Evolutionary conservation across 805 yeast genomes (phyloP), one percentile per base, ranked within the genome.

Genomic region (Ogataea trehalophila): DNA sequence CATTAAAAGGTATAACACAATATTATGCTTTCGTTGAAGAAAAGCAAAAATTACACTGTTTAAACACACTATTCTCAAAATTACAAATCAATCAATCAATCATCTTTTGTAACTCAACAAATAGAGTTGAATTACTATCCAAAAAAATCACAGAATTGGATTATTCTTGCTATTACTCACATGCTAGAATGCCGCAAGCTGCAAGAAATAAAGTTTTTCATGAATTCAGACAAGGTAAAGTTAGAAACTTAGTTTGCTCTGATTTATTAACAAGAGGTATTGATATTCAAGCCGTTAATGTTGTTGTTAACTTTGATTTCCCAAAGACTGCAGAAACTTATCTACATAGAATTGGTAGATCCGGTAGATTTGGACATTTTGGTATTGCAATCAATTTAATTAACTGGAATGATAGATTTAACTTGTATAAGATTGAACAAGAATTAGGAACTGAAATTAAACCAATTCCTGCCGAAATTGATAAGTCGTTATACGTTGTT

Each of bases 11-110:
- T 75, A 89, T 94, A 60, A 88, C 97, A 2, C 98, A 94, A 71
- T 94, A 85, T 70, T 94, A 94, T 65, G 98, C 98, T n/a, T 94
- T 90, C 65, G 97, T 94, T 39, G 99, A 94, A 67, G 98, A 92
- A 69, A 85, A 83, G 60, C 96, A 94, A 73, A 94, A 94, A 69
- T 77, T 94, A 55, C 97, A 94, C 67, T 94, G 99, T 72, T 77
- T 94, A 59, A 92, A 94, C 73, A 92, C 98, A 0, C 75, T 94
- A 56, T 94, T 94, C 68, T 85, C 96, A 52, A 92, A 92, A 70
- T 77, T 94, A 55, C 96, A 89, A 68, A 89, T 94, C 69, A 94
- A 94, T 70, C 99, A 94, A 70, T 87, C 96, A 15, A 94, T 94
- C 60, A 94, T 94, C 44, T 94, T 94, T 68, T 94, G 99, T 74